Evolutionary conservation across 1,139 yeast genomes (phyloP).

Genomic region (Taiozyma sp.): DNA sequence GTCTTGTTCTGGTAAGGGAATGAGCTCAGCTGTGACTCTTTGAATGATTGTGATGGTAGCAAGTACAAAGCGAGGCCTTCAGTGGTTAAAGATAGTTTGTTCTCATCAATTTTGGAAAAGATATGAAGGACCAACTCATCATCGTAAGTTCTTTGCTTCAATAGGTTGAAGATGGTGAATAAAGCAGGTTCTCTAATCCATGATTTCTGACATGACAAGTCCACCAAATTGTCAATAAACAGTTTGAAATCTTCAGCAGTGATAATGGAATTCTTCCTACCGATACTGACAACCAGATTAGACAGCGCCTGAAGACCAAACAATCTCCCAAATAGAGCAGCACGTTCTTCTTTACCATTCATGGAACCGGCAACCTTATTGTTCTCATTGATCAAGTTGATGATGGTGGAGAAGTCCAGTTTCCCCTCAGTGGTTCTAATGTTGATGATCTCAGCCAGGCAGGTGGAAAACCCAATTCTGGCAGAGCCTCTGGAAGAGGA

Average conservation of each 20-base stretch:
- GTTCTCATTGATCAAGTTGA: conserved; percentile 17
- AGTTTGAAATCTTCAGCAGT: conserved; percentile 29
- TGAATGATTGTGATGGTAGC: conserved; percentile 12
- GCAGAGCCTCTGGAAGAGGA: conserved; percentile 81
- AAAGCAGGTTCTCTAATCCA: conserved; percentile 87
- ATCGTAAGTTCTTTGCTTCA: conserved; percentile 27
- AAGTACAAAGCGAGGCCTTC: conserved; percentile 81
- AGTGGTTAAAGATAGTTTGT: conserved; percentile 55
- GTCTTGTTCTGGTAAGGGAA: conserved; percentile 24
- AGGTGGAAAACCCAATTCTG: conserved; percentile 83
- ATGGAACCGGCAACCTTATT: conserved; percentile 30
- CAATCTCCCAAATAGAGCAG: conserved; percentile 72
- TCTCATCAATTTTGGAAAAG: conserved; percentile 36
- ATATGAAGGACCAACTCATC: conserved; percentile 9
- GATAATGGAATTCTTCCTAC: conserved; percentile 22
- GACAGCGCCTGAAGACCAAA: conserved; percentile 79
- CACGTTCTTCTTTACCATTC: conserved; percentile 80
- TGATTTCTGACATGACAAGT: conserved; percentile 57
- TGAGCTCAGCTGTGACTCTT: conserved; percentile 4
- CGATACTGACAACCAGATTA: conserved; percentile 40
- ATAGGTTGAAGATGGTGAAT: conserved; percentile 58
- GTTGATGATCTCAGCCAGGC: conserved; percentile 66
- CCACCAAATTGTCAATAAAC: conserved; percentile 45
- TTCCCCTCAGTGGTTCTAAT: conserved; percentile 33
- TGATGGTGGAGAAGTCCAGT: conserved; percentile 30